A percentile compares a stretch with the other conserved stretches of the same genome.
These are phyloP conservation scores for Pythium dissotocum DNA, from an alignment of 352 stramenopile genomes.

Conservation along the genomic window DNA sequence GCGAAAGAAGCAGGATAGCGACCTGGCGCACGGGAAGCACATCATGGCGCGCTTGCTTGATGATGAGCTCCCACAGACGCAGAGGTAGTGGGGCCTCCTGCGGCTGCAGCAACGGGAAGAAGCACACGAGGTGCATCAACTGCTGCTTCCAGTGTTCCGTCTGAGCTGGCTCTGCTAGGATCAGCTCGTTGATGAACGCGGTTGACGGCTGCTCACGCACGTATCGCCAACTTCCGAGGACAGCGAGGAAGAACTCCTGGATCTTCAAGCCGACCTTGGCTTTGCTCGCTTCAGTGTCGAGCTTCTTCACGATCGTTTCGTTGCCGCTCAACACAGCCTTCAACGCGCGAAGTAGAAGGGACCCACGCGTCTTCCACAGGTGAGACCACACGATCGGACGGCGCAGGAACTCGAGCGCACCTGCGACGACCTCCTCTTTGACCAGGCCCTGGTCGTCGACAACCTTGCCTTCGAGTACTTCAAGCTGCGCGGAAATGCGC, in stretches of 20 bases:
- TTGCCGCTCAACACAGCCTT: slow-evolving; percentile 51
- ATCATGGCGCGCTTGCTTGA: slow-evolving; percentile 54
- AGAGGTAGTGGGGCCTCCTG: slow-evolving; percentile 42
- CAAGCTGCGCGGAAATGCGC: slow-evolving; percentile 41
- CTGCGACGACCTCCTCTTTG: slow-evolving; percentile 45
- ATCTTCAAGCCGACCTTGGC: slow-evolving; percentile 54
- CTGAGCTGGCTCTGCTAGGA: slow-evolving; percentile 39
- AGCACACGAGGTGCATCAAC: slow-evolving; percentile 65
- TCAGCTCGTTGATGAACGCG: slow-evolving; percentile 34
- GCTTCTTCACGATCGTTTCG: slow-evolving; percentile 44
- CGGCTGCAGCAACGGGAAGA: slow-evolving; percentile 64
- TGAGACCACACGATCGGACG: slow-evolving; percentile 39
- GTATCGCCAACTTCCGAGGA: slow-evolving; percentile 59
- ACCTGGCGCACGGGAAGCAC: slow-evolving; percentile 67
- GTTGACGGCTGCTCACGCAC: slow-evolving; percentile 26
- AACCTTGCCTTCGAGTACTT: slow-evolving; percentile 43
- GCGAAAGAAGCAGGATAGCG: slow-evolving; percentile 48
- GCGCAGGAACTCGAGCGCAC: slow-evolving; percentile 42
- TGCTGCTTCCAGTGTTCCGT: slow-evolving; percentile 79
- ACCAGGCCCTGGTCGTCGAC: slow-evolving; percentile 26
- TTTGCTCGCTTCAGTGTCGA: slow-evolving; percentile 60
- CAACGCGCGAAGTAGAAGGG: slow-evolving; percentile 43
- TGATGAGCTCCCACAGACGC: slow-evolving; percentile 51
- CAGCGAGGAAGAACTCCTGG: slow-evolving; percentile 50
- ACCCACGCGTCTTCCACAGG: slow-evolving; percentile 49